Conservation (phyloP, 2,329 filamentous ascomycete species). For the Monilinia polystroma region DNA sequence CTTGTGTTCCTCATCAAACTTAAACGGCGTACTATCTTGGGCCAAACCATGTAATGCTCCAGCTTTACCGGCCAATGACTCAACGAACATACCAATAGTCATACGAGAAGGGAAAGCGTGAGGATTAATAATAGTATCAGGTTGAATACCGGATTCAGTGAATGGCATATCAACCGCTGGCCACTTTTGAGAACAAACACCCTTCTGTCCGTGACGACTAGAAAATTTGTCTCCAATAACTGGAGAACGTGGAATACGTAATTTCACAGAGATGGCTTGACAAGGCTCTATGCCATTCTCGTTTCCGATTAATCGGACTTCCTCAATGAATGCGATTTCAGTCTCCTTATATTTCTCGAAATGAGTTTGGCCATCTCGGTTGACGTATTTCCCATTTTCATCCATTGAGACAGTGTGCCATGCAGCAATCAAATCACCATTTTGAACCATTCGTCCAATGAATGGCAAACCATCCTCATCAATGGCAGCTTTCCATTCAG, state of each 20-base stretch:
- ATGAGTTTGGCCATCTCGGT: slow-evolving; percentile 81
- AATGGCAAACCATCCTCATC: slow-evolving; percentile 86
- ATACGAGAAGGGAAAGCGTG: slow-evolving; percentile 99
- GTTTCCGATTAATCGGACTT: slow-evolving; percentile 84
- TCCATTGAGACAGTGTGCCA: slow-evolving; percentile 87
- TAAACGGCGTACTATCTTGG: slow-evolving; percentile 93
- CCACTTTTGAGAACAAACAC: slow-evolving; percentile 96
- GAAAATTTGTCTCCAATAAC: slow-evolving; percentile 99
- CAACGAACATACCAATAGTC: slow-evolving; percentile 99
- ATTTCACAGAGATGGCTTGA: slow-evolving; percentile 88
- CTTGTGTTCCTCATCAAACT: slow-evolving; percentile 88
- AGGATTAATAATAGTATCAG: slow-evolving; percentile 97
- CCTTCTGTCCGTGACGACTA: slow-evolving; percentile 96
- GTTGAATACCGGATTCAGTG: slow-evolving; percentile 92
- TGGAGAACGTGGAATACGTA: slow-evolving; percentile 84
- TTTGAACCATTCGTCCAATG: slow-evolving; percentile 72
- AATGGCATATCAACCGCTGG: slow-evolving; percentile 93
- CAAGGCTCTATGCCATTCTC: slow-evolving; percentile 80
- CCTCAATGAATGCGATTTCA: slow-evolving; percentile 86
- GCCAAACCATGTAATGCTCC: slow-evolving; percentile 93
- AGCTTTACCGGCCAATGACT: slow-evolving; percentile 92
- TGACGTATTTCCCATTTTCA: slow-evolving; percentile 73
- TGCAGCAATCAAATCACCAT: slow-evolving; percentile 83
- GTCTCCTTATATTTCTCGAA: slow-evolving; percentile 93
- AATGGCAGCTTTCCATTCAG: slow-evolving; percentile 67